Evolutionary conservation across 352 stramenopile genomes (phyloP).

Genomic region (Pythium rishiriense): DNA sequence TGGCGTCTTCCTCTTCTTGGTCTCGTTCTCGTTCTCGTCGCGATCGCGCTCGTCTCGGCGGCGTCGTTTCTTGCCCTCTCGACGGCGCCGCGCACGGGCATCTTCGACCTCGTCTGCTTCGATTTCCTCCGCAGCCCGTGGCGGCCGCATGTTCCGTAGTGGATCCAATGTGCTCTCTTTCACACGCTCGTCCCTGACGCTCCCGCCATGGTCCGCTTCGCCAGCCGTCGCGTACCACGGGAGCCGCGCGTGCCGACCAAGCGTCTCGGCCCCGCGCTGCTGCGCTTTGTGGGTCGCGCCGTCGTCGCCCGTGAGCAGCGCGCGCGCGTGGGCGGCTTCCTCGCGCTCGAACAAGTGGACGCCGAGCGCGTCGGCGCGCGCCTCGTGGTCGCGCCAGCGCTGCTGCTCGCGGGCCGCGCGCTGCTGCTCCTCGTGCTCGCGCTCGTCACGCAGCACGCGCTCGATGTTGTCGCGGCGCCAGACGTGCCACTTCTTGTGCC

Average conservation of each 20-base stretch:
- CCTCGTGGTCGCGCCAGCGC: conserved; percentile 24
- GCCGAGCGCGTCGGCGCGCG: conserved; percentile 18
- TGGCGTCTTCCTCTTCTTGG: conserved; percentile 14
- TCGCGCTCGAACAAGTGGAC: conserved; percentile 34
- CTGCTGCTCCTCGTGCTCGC: conserved; percentile 39
- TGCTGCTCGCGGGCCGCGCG: conserved; percentile 28
- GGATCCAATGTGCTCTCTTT: conserved; percentile 10
- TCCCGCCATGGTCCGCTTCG: neutral
- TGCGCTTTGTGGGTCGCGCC: neutral
- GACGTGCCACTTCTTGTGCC: conserved; percentile 83
- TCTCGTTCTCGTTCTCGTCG: neutral
- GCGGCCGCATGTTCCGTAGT: conserved; percentile 18
- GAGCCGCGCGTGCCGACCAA: conserved; percentile 19
- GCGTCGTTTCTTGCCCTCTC: neutral
- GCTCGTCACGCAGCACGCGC: conserved; percentile 70
- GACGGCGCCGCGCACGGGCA: conserved; percentile 13
- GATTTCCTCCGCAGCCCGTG: neutral
- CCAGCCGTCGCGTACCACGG: conserved; percentile 25
- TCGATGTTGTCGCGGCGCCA: conserved; percentile 85
- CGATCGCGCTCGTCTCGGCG: neutral
- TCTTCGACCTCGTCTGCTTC: conserved; percentile 18
- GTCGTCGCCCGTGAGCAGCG: conserved; percentile 22
- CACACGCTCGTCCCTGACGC: neutral
- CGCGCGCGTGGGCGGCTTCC: conserved; percentile 28
- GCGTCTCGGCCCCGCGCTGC: conserved; percentile 12